Conservation (phyloP, 768 basidiomycete species). For the Termitomyces sp. region DNA sequence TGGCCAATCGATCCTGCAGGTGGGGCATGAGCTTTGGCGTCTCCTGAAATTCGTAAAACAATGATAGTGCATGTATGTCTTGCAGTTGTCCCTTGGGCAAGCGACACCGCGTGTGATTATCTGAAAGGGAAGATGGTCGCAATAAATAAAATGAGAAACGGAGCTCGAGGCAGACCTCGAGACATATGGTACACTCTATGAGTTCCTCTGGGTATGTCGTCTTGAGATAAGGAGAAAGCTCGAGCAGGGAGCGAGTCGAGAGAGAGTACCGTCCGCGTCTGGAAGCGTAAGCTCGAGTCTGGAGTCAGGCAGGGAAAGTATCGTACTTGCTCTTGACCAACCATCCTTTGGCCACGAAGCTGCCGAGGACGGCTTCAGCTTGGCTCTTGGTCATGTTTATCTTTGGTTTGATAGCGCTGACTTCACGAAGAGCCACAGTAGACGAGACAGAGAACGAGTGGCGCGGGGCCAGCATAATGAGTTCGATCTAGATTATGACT, state of each 20-base stretch:
- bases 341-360: conserved; percentile 85
- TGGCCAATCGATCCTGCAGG: conserved; percentile 60
- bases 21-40: conserved; percentile 44
- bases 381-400: conserved; percentile 68
- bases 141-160: neutral
- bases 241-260: conserved; percentile 67
- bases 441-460: conserved; percentile 76
- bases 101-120: conserved; percentile 64
- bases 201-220: conserved; percentile 67
- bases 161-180: conserved; percentile 40
- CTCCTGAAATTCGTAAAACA: conserved; percentile 54
- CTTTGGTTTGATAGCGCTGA: conserved; percentile 51
- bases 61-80: conserved; percentile 56
- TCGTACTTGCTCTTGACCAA: conserved; percentile 67
- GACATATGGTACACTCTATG: conserved; percentile 69
- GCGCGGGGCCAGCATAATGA: conserved; percentile 78
- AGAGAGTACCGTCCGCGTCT: conserved; percentile 72
- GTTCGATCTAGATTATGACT: conserved; percentile 60
- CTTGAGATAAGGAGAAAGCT: conserved; percentile 70
- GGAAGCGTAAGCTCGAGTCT: conserved; percentile 7
- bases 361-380: conserved; percentile 65
- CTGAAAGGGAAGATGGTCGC: conserved; percentile 25
- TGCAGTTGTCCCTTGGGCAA: conserved; percentile 60
- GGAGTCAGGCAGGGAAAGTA: neutral
- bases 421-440: conserved; percentile 70